Evolutionary conservation across 31 red algal species (phyloP), one percentile per base, ranked within the genome.

Genomic region (Porphyra umbilicalis): DNA sequence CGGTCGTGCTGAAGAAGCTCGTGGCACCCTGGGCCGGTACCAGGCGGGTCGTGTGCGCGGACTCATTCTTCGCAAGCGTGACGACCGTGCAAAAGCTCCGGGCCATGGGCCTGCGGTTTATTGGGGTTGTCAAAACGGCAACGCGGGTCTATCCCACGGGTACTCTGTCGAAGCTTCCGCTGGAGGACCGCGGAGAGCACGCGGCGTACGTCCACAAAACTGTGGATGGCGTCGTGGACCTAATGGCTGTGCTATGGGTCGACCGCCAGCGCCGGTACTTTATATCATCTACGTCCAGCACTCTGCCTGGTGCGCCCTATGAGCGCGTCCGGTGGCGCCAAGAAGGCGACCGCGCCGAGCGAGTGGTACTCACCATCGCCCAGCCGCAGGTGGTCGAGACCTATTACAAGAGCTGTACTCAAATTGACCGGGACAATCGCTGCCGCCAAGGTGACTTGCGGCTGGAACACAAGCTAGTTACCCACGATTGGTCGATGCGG

Each of bases 401-500:
- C 0, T 84, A 89, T 77, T 89, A 89, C 42, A 38, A 31, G 10
- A 2, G 2, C 16, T 89, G 81, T 42, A 20, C 20, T 16, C 32
- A 34, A 25, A 80, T 84, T 75, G 82, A 89, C 32, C 11, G 81
- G 13, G 82, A 89, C 81, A 89, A 85, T 34, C 20, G 82, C 79
- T 89, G 87, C 39, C 81, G 34, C 33, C 82, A 89, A 75, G 82
- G 84, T 32, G 75, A 85, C 74, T 35, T 89, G 25, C 0, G 35
- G 0, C n/a, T 84, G 14, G 87, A 89, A 42, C 83, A 80, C 39
- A 89, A 88, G 20, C 42, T 83, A 35, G 75, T 35, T 14, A 37
- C n/a, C 35, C n/a, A 83, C 0, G 33, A 78, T 35, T 83, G 81
- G 86, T 77, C 86, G 0, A 35, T 38, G 1, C n/a, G 81, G 30